Evolutionary conservation across 2,329 filamentous ascomycete genomes (phyloP).

Genomic region (Beauveria pseudobassiana): DNA sequence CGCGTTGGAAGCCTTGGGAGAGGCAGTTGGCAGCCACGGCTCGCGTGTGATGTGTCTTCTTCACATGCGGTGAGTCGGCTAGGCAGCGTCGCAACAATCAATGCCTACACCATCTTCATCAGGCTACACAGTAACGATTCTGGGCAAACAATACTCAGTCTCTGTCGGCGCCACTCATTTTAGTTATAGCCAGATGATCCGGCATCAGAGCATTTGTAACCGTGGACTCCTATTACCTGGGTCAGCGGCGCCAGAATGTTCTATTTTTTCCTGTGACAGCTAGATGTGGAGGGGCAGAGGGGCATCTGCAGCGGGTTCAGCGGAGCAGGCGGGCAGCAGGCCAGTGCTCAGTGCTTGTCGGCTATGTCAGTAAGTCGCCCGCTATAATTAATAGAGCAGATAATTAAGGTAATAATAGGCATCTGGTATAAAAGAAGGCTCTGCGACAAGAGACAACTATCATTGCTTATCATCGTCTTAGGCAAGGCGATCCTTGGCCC

Average conservation of each 20-base stretch:
- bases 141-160: background rate
- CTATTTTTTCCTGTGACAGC: background rate
- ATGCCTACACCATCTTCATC: too few species aligned
- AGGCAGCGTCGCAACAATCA: background rate
- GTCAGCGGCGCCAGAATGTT: conserved; percentile 7
- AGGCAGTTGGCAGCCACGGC: background rate
- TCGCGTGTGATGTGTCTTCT: background rate
- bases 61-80: too few species aligned
- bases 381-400: too few species aligned
- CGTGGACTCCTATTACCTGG: background rate
- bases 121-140: background rate
- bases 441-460: background rate
- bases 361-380: too few species aligned
- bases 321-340: background rate
- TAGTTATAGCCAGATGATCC: background rate
- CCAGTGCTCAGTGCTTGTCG: too few species aligned
- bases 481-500: too few species aligned
- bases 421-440: too few species aligned
- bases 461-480: too few species aligned
- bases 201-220: background rate
- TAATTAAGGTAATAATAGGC: too few species aligned
- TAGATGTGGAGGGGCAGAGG: background rate
- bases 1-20: too few species aligned
- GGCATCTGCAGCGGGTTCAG: background rate
- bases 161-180: background rate